phyloP scores from a whole-genome alignment of 352 stramenopile genomes.

The Phytophthora meadii region DNA sequence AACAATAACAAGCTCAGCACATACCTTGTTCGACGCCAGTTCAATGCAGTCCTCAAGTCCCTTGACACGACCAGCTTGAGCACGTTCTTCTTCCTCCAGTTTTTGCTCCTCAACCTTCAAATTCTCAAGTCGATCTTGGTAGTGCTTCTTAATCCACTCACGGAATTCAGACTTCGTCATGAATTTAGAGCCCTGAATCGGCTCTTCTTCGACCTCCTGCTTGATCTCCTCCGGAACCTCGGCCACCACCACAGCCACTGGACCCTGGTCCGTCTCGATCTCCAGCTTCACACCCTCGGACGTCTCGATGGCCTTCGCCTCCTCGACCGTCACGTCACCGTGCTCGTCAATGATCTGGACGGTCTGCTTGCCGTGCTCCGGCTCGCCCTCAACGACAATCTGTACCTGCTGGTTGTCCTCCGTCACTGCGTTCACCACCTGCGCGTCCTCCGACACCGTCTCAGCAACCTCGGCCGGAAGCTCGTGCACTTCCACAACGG shows the following conservation, averaged over 20 bases:
- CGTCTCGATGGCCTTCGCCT: background rate
- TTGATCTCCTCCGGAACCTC: constrained; percentile 6
- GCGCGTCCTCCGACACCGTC: background rate
- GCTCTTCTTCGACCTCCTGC: background rate
- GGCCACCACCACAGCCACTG: background rate
- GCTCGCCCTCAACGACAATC: background rate
- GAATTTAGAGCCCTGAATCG: constrained; percentile 2
- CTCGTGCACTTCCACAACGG: background rate
- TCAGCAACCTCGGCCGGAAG: background rate
- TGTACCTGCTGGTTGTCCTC: background rate
- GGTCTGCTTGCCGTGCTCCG: background rate
- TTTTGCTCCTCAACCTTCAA: constrained; percentile 28
- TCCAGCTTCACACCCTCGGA: background rate
- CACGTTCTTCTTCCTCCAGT: constrained; percentile 23
- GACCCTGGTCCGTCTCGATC: background rate
- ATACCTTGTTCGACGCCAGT: constrained; percentile 55
- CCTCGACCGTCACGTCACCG: background rate
- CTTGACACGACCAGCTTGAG: constrained; percentile 31
- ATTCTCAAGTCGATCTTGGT: constrained; percentile 22
- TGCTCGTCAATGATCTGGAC: background rate
- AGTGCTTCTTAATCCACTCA: constrained; percentile 38
- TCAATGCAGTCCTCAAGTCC: constrained; percentile 54
- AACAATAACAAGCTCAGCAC: background rate
- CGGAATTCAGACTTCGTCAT: constrained; percentile 60
- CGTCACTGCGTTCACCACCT: background rate